Evolutionary conservation across 2,329 filamentous ascomycete genomes (phyloP).

Genomic region (Fusarium camptoceras): DNA sequence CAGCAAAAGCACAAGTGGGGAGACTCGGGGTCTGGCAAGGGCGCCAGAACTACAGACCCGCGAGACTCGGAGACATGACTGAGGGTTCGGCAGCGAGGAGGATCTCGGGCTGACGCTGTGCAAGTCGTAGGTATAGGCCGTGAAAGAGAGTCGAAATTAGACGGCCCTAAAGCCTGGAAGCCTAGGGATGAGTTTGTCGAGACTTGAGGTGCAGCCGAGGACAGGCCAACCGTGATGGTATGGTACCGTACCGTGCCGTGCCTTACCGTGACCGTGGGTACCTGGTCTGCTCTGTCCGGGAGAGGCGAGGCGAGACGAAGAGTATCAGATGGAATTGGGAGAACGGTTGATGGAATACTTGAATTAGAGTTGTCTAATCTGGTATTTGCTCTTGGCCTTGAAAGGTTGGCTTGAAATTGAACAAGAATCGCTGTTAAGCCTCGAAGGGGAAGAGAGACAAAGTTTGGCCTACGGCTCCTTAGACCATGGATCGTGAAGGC

Average conservation of each 20-base stretch:
- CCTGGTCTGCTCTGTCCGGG: constrained; percentile 26
- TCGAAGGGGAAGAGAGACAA: constrained; percentile 42
- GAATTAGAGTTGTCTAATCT: constrained; percentile 3
- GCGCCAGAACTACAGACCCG: constrained; percentile 61
- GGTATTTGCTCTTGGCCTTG: not conserved
- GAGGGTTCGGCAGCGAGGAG: constrained; percentile 46
- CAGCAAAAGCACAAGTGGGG: constrained; percentile 41
- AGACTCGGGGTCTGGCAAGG: constrained; percentile 57
- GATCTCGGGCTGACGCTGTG: constrained; percentile 45
- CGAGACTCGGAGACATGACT: constrained; percentile 61
- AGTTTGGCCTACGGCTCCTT: constrained; percentile 43
- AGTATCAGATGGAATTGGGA: constrained; percentile 15
- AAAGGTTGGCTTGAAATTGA: constrained; percentile 16
- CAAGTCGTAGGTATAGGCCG: constrained; percentile 20
- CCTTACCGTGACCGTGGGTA: constrained; percentile 29
- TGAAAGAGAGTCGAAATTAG: constrained; percentile 12
- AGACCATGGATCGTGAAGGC: constrained; percentile 29
- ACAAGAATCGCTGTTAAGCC: constrained; percentile 42
- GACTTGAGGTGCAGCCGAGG: constrained; percentile 28
- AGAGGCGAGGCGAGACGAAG: constrained; percentile 5
- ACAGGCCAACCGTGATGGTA: constrained; percentile 32
- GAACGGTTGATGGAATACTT: constrained; percentile 8
- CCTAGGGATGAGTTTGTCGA: constrained; percentile 12
- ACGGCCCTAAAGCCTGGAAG: constrained; percentile 20
- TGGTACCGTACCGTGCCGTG: constrained; percentile 22